Conservation (phyloP, 345 rosid species). For the Viola odorata region DNA sequence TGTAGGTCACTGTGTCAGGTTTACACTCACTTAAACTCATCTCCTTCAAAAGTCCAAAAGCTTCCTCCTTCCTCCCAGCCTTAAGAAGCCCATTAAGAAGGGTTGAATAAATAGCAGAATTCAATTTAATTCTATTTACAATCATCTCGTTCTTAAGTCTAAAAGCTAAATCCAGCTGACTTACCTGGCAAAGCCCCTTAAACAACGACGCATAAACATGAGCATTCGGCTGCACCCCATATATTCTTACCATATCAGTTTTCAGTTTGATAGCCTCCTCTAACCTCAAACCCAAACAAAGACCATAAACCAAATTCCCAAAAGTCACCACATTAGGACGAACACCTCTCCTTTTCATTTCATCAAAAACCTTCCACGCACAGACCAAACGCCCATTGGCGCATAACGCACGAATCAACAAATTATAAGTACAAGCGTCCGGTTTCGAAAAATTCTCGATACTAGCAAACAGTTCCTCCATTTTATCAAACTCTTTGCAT, state of each 20-base stretch:
- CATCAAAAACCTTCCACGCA: slow-evolving; percentile 53
- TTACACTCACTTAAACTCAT: slow-evolving; percentile 52
- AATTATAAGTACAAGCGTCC: slow-evolving; percentile 72
- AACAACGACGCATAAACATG: slow-evolving; percentile 46
- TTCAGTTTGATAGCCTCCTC: slow-evolving; percentile 67
- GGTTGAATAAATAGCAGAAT: slow-evolving; percentile 49
- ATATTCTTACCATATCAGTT: slow-evolving; percentile 42
- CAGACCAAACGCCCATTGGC: slow-evolving; percentile 35
- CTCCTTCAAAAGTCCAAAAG: slow-evolving; percentile 39
- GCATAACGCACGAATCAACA: slow-evolving; percentile 44
- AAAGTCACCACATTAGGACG: slow-evolving; percentile 48
- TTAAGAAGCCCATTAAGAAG: slow-evolving; percentile 46
- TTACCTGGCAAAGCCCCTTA: slow-evolving; percentile 42
- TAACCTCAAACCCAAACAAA: slow-evolving; percentile 44
- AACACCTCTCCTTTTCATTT: slow-evolving; percentile 52
- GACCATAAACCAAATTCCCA: slow-evolving; percentile 46
- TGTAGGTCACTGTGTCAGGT: slow-evolving; percentile 55
- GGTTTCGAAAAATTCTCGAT: slow-evolving; percentile 38
- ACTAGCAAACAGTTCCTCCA: slow-evolving; percentile 30
- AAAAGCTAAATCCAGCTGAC: slow-evolving; percentile 47
- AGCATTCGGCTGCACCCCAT: slow-evolving; percentile 35
- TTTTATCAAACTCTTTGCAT: slow-evolving; percentile 38
- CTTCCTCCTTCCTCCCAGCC: slow-evolving; percentile 55
- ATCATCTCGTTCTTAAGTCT: slow-evolving; percentile 64
- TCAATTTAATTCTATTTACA: slow-evolving; percentile 33